Evolutionary conservation across 768 basidiomycete species (phyloP).

Genomic region (Pisolithus sp.): DNA sequence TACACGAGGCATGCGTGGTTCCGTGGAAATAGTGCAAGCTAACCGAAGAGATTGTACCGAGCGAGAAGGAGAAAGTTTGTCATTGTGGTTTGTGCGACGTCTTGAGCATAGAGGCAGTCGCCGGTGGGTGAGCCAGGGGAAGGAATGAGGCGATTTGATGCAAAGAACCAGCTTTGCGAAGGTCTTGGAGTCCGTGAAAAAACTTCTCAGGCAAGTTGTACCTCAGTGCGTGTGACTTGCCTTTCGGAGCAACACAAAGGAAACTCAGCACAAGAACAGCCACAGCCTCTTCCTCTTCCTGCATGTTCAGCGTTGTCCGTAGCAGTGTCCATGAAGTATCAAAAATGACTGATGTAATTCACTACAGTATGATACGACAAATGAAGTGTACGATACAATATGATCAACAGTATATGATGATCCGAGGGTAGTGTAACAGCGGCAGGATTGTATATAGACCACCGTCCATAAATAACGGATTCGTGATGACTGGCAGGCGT

Average conservation of each 20-base stretch:
- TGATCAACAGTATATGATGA: slow-evolving; percentile 11
- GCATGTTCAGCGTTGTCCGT: too few species aligned
- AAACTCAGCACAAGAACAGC: background rate
- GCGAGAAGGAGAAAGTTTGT: slow-evolving; percentile 39
- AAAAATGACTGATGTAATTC: background rate
- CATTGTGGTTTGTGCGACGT: slow-evolving; percentile 29
- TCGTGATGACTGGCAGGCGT: background rate
- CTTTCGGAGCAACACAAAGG: background rate
- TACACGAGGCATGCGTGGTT: background rate
- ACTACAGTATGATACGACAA: slow-evolving; percentile 12
- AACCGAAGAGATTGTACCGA: slow-evolving; percentile 61
- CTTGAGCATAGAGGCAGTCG: slow-evolving; percentile 26
- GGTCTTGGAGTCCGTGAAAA: background rate
- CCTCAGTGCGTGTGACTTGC: background rate
- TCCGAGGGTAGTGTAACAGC: slow-evolving; percentile 16
- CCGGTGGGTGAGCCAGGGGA: slow-evolving; percentile 27
- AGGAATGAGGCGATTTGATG: slow-evolving; percentile 3
- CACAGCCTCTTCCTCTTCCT: too few species aligned
- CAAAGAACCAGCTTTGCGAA: slow-evolving; percentile 27
- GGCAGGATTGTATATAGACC: background rate
- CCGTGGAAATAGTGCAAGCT: background rate
- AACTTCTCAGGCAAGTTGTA: background rate
- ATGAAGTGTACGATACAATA: slow-evolving; percentile 14
- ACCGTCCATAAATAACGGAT: background rate
- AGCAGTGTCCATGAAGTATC: too few species aligned